Base-by-base conservation (phyloP, 306 rosid genomes). In the Medicago arabica region DNA sequence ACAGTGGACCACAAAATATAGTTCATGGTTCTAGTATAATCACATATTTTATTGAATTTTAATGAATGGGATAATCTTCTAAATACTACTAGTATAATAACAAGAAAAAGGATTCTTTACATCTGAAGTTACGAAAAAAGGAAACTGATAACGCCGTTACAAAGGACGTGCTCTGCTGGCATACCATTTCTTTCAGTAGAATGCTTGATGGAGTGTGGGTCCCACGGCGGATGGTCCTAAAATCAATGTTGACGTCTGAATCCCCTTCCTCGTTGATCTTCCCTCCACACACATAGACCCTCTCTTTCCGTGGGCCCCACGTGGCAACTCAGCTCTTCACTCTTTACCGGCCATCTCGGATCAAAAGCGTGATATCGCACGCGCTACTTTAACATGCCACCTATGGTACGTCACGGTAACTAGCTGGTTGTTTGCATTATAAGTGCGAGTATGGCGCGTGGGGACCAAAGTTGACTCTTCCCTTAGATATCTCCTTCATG, bases 181-280 rank as follows among this genome's bases (percentile, higher is more conserved):
- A 47, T 36, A 18, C 64, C 41, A 9, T 78, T 70, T 84, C 71
- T 53, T 60, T 38, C 9, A 11, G 43, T 9, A 28, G 1, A 38
- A 18, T 75, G 59, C 39, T 72, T 72, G 12, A 59, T 18, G 74
- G 85, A 36, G 15, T 0, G 76, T 80, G 86, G 87, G 83, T 61
- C 92, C 87, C 87, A 51, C 72, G 49, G 40, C 8, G 64, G 86
- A 80, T 78, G 86, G 83, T 89, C 86, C 93, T 83, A 79, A 89
- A 82, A 75, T 28, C 80, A 79, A 84, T 70, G 88, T 81, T 77
- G 89, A 84, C 88, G 83, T 77, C 82, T 83, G 86, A 84, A 81
- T 79, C 85, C 77, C 62, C 79, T 66, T 82, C 81, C 81, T 63
- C 71, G 75, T 76, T 38, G 67, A 78, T 82, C 88, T 75, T 70